A percentile compares a stretch with the other conserved stretches of the same genome.
Conservation (phyloP, 306 rosid species). For the Sesbania bispinosa region DNA sequence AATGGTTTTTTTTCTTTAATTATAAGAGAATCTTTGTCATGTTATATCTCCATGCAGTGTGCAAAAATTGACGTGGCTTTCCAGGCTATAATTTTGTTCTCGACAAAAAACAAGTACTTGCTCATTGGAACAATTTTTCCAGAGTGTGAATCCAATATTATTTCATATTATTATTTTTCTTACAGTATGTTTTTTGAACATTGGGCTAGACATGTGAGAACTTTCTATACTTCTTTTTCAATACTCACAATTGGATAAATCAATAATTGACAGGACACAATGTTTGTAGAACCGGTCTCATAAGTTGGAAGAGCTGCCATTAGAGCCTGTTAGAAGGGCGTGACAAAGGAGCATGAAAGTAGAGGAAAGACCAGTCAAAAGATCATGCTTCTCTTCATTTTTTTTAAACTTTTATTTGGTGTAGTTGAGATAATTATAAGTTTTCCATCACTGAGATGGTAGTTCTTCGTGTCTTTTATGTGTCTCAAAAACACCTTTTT, state of each 20-base stretch:
- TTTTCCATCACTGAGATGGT: no score
- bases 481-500: no score
- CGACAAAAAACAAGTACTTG: neutral
- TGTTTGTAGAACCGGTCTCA: neutral
- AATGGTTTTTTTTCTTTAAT: no score
- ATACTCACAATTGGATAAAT: neutral
- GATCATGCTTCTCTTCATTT: neutral
- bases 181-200: neutral
- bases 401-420: neutral
- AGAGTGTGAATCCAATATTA: constrained; percentile 8
- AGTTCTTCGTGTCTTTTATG: no score
- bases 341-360: neutral
- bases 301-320: neutral
- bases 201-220: neutral
- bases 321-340: no score
- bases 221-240: neutral
- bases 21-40: neutral
- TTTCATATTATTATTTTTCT: neutral
- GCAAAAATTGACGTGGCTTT: neutral
- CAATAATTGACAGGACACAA: constrained; percentile 9
- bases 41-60: constrained; percentile 12
- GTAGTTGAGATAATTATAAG: neutral
- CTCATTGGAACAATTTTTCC: constrained; percentile 23
- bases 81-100: constrained; percentile 7
- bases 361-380: neutral